Evolutionary conservation across 202 grass and related monocot genomes (phyloP).

Genomic region (Panicum hallii): DNA sequence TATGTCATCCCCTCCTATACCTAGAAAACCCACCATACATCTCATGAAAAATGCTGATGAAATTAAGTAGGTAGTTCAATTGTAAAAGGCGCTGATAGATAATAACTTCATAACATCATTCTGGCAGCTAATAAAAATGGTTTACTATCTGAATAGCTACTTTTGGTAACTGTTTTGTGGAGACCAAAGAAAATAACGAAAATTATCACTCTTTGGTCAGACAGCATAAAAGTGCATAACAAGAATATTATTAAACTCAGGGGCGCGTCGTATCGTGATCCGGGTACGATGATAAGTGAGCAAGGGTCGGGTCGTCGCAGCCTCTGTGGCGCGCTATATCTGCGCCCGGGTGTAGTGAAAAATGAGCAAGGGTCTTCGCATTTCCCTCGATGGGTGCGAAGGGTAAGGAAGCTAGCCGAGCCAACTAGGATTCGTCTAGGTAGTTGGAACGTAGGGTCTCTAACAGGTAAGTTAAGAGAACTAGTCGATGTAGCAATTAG

Average conservation of each 20-base stretch:
- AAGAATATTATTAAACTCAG: background rate
- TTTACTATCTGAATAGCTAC: background rate
- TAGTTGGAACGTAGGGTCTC: too few relatives aligned
- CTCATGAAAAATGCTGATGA: background rate
- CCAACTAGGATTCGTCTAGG: too few relatives aligned
- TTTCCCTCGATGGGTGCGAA: too few relatives aligned
- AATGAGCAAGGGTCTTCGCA: too few relatives aligned
- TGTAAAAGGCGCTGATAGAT: background rate
- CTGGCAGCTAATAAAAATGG: slow-evolving; percentile 25
- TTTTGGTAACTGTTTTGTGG: slow-evolving; percentile 12
- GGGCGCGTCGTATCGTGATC: too few relatives aligned
- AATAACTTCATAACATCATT: slow-evolving; percentile 23
- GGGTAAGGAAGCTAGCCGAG: too few relatives aligned
- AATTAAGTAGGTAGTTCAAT: slow-evolving; percentile 29
- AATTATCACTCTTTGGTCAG: background rate
- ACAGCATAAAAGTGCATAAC: background rate
- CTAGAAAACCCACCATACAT: slow-evolving; percentile 12
- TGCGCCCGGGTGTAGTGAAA: too few relatives aligned
- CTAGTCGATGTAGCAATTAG: too few relatives aligned
- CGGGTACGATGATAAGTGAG: too few relatives aligned
- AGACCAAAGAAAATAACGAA: background rate
- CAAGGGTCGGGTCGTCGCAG: too few relatives aligned
- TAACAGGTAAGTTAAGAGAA: too few relatives aligned
- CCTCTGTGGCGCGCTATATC: too few relatives aligned
- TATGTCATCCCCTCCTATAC: slow-evolving; percentile 25